phyloP scores from a whole-genome alignment of 208 protist species.

The Paratrypanosoma confusum region DNA sequence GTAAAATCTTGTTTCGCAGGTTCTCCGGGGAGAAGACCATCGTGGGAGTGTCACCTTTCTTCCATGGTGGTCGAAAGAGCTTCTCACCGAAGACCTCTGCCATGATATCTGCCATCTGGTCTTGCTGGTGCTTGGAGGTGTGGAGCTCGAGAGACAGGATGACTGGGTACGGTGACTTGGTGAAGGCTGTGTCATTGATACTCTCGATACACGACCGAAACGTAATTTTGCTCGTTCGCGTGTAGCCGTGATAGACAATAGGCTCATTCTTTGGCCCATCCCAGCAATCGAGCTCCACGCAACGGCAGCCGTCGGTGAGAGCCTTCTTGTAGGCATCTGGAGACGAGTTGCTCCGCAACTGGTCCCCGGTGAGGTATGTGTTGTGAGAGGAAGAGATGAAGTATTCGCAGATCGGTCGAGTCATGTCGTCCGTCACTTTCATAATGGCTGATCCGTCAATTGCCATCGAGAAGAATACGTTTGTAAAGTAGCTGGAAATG shows the following conservation, averaged over 20 bases:
- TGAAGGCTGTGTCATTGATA: constrained; percentile 63
- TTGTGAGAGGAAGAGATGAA: constrained; percentile 93
- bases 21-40: constrained; percentile 39
- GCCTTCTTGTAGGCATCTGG: constrained; percentile 54
- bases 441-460: too few relatives aligned
- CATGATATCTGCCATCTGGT: constrained; percentile 65
- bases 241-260: constrained; percentile 79
- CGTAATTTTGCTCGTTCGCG: constrained; percentile 52
- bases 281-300: constrained; percentile 81
- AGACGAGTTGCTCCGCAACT: constrained; percentile 61
- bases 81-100: constrained; percentile 30
- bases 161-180: constrained; percentile 47
- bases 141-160: constrained; percentile 79
- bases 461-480: too few relatives aligned
- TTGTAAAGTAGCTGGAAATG: constrained; percentile 35
- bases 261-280: constrained; percentile 53
- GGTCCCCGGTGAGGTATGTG: constrained; percentile 92
- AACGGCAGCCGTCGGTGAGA: constrained; percentile 66
- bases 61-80: constrained; percentile 22
- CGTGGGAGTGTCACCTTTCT: constrained; percentile 21
- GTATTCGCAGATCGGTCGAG: constrained; percentile 67
- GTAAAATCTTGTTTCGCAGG: constrained; percentile 39
- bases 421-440: constrained; percentile 78
- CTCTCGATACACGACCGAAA: constrained; percentile 41
- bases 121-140: constrained; percentile 40